These are phyloP conservation scores for Oxyria digyna DNA, from an alignment of 148 eudicot species.

Conservation along the genomic window DNA sequence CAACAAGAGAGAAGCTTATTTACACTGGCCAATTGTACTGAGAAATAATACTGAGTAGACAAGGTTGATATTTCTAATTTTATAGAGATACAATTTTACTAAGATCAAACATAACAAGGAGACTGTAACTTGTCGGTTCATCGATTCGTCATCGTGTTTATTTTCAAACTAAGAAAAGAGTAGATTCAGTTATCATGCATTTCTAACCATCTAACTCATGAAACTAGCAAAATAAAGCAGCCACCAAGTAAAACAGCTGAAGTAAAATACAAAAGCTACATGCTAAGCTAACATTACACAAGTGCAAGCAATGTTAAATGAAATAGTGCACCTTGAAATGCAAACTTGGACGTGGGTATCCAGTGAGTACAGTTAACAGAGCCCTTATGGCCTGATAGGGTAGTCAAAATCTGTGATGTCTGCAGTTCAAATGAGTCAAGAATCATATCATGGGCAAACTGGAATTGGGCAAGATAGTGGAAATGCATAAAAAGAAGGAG, in stretches of 20 bases:
- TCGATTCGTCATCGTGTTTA: background rate
- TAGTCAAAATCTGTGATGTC: slow-evolving; percentile 70
- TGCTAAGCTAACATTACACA: background rate
- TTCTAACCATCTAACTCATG: background rate
- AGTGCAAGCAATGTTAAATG: background rate
- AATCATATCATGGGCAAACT: background rate
- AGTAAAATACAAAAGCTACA: background rate
- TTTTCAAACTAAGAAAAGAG: background rate
- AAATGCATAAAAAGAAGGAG: background rate
- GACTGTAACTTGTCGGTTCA: background rate
- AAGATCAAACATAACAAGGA: background rate
- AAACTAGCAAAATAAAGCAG: background rate
- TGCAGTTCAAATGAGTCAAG: slow-evolving; percentile 8
- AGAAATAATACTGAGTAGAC: background rate
- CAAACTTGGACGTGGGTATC: slow-evolving; percentile 72
- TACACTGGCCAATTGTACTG: background rate
- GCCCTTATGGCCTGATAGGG: slow-evolving; percentile 81
- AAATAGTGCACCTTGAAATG: slow-evolving; percentile 48
- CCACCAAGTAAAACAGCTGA: background rate
- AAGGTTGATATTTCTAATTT: background rate
- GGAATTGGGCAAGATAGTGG: background rate
- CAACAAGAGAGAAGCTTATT: background rate
- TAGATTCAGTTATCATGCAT: background rate
- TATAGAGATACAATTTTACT: background rate
- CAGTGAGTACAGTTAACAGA: slow-evolving; percentile 83